Evolutionary conservation across 495 filamentous ascomycete genomes (phyloP).

Genomic region (Neurospora sp.): DNA sequence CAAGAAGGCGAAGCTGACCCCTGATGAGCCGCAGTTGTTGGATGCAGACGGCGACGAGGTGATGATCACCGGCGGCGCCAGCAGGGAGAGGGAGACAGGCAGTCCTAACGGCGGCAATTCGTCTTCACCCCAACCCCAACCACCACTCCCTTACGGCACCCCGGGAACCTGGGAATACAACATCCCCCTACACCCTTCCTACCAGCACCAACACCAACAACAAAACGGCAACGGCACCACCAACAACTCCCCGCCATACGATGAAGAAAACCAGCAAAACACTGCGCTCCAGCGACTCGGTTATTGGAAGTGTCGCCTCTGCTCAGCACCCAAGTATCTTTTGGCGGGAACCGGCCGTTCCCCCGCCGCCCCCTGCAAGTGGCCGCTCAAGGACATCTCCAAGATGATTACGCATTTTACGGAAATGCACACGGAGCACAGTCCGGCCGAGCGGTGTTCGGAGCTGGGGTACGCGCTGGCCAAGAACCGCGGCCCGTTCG

Average conservation of each 20-base stretch:
- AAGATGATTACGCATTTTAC: constrained; percentile 38
- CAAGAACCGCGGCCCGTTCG: constrained; percentile 34
- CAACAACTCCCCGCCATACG: background rate
- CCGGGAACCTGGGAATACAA: background rate
- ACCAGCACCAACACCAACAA: background rate
- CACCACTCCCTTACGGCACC: background rate
- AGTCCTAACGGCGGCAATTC: background rate
- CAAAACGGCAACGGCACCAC: background rate
- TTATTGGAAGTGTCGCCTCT: constrained; percentile 36
- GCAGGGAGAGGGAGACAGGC: background rate
- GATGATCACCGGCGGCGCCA: background rate
- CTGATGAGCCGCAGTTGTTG: background rate
- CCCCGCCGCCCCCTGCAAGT: constrained; percentile 37
- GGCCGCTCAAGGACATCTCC: constrained; percentile 35
- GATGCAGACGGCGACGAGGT: background rate
- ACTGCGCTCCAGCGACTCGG: constrained; percentile 29
- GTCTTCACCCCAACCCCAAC: background rate
- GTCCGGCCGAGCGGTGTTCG: constrained; percentile 22
- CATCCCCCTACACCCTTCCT: background rate
- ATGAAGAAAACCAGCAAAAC: constrained; percentile 3
- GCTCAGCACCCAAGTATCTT: constrained; percentile 28
- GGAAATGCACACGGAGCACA: constrained; percentile 34
- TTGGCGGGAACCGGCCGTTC: constrained; percentile 26
- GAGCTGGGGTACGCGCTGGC: constrained; percentile 31
- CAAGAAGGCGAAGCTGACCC: background rate